Base-by-base conservation (phyloP, 805 yeast species). In the Ascoidea rubescens region DNA sequence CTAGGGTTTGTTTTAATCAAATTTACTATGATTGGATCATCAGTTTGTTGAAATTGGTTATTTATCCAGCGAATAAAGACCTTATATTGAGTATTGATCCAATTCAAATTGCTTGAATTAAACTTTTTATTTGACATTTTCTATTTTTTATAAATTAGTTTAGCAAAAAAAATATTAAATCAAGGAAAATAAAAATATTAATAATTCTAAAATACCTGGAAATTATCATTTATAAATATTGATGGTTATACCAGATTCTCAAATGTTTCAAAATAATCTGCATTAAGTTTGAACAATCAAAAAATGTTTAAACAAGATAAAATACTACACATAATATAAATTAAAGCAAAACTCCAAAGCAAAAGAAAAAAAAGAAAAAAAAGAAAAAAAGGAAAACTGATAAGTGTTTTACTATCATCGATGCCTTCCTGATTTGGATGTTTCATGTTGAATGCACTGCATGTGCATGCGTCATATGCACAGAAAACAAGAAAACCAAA, bases 31-130 rank as follows among this genome's bases (percentile, higher is more conserved):
- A 71, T 58, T 17, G 54, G 47, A 28, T 58, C 58, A 4, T 52
- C 44, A 3, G 52, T 54, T 10, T 48, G 31, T 31, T 50, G 44
- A 21, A 73, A 55, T 56, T 73, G 73, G 42, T 68, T 56, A 55
- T 72, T 72, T 46, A 76, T 61, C 80, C 81, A 77, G 53, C 77
- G 62, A 17, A 71, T 56, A 67, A 76, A 71, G n/a, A 78, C 71
- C 56, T 69, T 70, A 48, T 73, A 69, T 59, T 77, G 80, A 42
- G 67, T 62, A 28, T 61, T 56, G 17, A 71, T 67, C 80, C 80
- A 75, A 17, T 62, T 64, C 10, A 21, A 28, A 12, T 46, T 47
- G 56, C 30, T 30, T 57, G 50, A 43, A 28, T 14, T n/a, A 5
- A 31, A 17, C 37, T 44, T 44, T 45, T 45, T 46, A 14, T 21